Evolutionary conservation across 371 early-diverging fungal genomes (phyloP).

Genomic region (Syncephalis fuscata): DNA sequence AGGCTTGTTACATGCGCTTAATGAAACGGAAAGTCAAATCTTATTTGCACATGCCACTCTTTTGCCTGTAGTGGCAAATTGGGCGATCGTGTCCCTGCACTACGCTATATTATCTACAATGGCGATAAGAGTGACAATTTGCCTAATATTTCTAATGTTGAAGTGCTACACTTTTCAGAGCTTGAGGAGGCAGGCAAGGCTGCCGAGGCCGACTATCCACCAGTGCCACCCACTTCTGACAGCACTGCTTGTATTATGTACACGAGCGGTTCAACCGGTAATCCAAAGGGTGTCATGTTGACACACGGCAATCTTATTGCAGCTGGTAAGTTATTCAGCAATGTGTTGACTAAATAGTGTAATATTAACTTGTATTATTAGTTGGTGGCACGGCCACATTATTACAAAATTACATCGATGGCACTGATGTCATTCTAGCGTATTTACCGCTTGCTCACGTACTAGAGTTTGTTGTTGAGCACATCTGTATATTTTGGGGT

Average conservation of each 20-base stretch:
- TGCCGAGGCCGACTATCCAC: too few relatives aligned
- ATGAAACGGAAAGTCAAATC: constrained; percentile 59
- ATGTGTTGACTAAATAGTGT: not conserved
- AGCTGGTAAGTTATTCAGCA: constrained; percentile 38
- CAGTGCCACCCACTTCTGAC: constrained; percentile 38
- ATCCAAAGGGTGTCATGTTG: constrained; percentile 78
- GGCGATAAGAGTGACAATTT: constrained; percentile 13
- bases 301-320: constrained; percentile 76
- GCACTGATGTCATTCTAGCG: constrained; percentile 55
- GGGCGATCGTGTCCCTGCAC: constrained; percentile 33
- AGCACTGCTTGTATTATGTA: constrained; percentile 89
- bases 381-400: constrained; percentile 39
- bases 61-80: constrained; percentile 50
- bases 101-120: constrained; percentile 58
- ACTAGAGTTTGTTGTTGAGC: constrained; percentile 71
- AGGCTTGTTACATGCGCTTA: constrained; percentile 68
- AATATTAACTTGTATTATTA: constrained; percentile 9
- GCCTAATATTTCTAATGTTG: too few relatives aligned
- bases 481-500: constrained; percentile 53
- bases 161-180: too few relatives aligned
- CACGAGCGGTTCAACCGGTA: constrained; percentile 90
- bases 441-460: constrained; percentile 94
- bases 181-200: too few relatives aligned
- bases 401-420: constrained; percentile 22
- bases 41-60: constrained; percentile 73